These are phyloP conservation scores for Zygoascus meyerae DNA, from an alignment of 1,139 yeast species.

Conservation along the genomic window DNA sequence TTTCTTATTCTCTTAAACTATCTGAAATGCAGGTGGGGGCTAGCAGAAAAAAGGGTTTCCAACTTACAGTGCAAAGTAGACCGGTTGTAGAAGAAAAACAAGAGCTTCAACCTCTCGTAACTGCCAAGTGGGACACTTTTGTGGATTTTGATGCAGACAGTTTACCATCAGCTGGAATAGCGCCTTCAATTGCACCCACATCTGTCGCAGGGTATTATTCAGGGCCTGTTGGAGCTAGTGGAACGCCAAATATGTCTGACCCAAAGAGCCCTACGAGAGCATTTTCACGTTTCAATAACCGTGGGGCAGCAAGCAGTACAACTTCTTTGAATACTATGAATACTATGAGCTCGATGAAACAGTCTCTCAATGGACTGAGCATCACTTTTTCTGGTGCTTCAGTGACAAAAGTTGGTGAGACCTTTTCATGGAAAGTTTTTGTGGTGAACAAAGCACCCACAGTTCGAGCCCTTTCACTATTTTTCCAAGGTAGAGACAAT, in stretches of 20 bases:
- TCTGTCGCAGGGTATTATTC: not conserved
- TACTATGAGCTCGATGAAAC: constrained; percentile 4
- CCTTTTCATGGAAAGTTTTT: constrained; percentile 59
- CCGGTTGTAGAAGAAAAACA: constrained; percentile 2
- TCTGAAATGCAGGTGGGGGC: constrained; percentile 20
- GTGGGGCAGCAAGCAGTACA: constrained; percentile 1
- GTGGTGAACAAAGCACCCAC: constrained; percentile 52
- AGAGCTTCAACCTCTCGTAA: constrained; percentile 33
- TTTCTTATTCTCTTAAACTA: constrained; percentile 27
- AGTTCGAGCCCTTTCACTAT: constrained; percentile 41
- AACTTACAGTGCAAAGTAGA: constrained; percentile 22
- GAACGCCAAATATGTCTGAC: not conserved
- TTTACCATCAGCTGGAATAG: not conserved
- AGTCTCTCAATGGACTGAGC: constrained; percentile 40
- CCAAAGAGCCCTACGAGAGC: constrained; percentile 3
- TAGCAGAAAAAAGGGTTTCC: constrained; percentile 22
- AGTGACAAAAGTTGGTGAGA: constrained; percentile 54
- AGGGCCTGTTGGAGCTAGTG: constrained; percentile 3
- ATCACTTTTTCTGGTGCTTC: constrained; percentile 63
- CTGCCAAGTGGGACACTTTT: constrained; percentile 56
- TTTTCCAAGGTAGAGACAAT: constrained; percentile 27
- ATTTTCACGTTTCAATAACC: not conserved
- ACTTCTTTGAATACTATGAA: constrained; percentile 14
- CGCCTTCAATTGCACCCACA: not conserved
- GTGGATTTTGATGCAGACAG: constrained; percentile 47